Percentiles rank a stretch among this genome's conserved stretches.
Evolutionary conservation across 179 eudicot genomes (phyloP).

Genomic region (Beta macrorhiza): DNA sequence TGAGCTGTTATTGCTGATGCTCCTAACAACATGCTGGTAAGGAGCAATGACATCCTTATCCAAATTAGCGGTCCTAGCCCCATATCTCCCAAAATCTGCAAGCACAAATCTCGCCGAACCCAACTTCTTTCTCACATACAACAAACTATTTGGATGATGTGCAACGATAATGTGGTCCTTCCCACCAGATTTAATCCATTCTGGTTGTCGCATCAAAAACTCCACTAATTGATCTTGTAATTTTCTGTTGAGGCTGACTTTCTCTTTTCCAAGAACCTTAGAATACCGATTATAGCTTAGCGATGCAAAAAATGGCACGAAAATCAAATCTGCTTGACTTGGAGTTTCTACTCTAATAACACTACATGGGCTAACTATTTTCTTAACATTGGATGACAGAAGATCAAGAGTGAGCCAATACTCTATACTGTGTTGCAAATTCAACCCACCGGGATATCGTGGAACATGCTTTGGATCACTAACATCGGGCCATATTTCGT

Average conservation of each 20-base stretch:
- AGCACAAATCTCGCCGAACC: constrained; percentile 80
- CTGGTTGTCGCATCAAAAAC: constrained; percentile 57
- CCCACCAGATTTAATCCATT: constrained; percentile 76
- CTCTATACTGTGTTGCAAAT: constrained; percentile 88
- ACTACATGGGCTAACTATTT: constrained; percentile 61
- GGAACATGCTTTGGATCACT: constrained; percentile 49
- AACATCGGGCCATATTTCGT: constrained; percentile 74
- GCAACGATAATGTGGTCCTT: constrained; percentile 84
- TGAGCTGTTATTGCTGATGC: constrained; percentile 41
- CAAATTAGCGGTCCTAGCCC: constrained; percentile 59
- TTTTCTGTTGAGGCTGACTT: constrained; percentile 47
- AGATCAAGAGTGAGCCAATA: constrained; percentile 99
- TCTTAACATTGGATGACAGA: constrained; percentile 53
- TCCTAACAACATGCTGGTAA: constrained; percentile 79
- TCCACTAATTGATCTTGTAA: constrained; percentile 71
- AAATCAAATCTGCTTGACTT: constrained; percentile 69
- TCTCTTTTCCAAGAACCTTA: constrained; percentile 50
- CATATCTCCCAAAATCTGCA: constrained; percentile 96
- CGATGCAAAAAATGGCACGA: constrained; percentile 92
- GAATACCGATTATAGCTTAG: constrained; percentile 82
- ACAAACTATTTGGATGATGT: constrained; percentile 96
- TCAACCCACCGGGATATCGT: constrained; percentile 87
- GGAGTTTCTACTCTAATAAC: constrained; percentile 65
- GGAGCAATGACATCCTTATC: constrained; percentile 94
- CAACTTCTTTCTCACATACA: constrained; percentile 63